Base-by-base conservation (phyloP, 805 yeast genomes). In the Ogataea trehaloabstinens region DNA sequence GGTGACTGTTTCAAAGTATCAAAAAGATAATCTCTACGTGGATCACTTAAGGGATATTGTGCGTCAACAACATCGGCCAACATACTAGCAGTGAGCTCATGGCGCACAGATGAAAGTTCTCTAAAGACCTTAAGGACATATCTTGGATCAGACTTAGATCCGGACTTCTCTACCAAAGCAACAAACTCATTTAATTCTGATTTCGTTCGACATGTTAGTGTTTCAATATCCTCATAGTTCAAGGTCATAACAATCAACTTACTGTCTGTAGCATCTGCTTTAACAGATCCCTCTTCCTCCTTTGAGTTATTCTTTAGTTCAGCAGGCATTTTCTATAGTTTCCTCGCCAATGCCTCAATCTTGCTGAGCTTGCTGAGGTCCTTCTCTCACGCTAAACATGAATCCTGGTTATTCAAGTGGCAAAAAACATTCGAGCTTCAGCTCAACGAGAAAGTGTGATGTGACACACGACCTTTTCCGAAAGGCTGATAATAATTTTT, bases 71-170 rank as follows among this genome's bases (percentile, higher is more conserved):
- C 64, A n/a, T 67, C 58, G 6, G 76, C 63, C 42, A 93, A 68
- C 8, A 77, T 70, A 11, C 68, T 73, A 10, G 70, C 70, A 38
- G 72, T 74, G 45, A 90, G 65, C 28, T 74, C 70, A 41, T 81
- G 74, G 65, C 97, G 79, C 46, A 91, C 68, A 2, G 79, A 69
- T 6, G 90, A 85, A 52, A 90, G 70, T 46, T 87, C 95, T 46
- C 96, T 81, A 48, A 93, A 75, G 17, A 87, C 90, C 56, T 85
- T 85, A 62, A 91, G 75, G 32, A 93, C 78, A 64, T 84, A 86
- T 49, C 97, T 78, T 49, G 95, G 86, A 63, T 93, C 99, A 59
- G 80, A 79, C 38, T 79, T 78, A 32, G 31, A 63, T 39, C 56
- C 62, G 51, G 60, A 72, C 66, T 54, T 58, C 39, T 56, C 55